A percentile compares a stretch with the other conserved stretches of the same genome.
phyloP scores from a whole-genome alignment of 176 grass and related monocot species.

The Paspalum notatum region DNA sequence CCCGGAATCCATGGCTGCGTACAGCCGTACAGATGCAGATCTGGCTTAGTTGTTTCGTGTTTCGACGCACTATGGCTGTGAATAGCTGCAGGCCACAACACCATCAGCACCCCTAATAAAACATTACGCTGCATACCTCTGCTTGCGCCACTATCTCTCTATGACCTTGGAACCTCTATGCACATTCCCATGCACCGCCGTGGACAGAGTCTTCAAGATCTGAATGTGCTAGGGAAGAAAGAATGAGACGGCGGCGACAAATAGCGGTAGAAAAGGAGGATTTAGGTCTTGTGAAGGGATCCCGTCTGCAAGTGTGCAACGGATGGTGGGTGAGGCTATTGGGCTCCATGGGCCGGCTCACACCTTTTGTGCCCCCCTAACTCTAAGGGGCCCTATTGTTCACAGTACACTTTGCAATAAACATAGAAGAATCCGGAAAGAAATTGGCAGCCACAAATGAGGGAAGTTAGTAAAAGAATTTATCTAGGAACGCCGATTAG shows the following conservation, averaged over 20 bases:
- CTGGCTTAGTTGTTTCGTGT: background rate
- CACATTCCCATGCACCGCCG: background rate
- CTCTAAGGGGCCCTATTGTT: background rate
- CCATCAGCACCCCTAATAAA: background rate
- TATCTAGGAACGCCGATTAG: background rate
- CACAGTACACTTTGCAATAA: background rate
- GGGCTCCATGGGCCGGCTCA: background rate
- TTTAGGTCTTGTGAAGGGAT: background rate
- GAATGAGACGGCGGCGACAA: background rate
- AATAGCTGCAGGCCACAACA: background rate
- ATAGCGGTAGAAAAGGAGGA: background rate
- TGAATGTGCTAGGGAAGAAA: conserved; percentile 5
- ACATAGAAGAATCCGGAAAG: background rate
- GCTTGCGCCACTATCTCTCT: background rate
- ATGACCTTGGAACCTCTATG: background rate
- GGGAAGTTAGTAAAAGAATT: background rate
- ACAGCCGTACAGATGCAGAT: background rate
- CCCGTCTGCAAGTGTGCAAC: background rate
- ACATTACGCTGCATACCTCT: background rate
- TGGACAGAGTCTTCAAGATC: background rate
- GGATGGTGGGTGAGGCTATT: background rate
- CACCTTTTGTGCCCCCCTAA: background rate
- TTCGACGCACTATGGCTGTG: background rate
- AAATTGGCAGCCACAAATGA: background rate
- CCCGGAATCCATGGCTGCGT: background rate